Base-by-base conservation (phyloP, 495 filamentous ascomycete species). In the Friedmanniomyces simplex region DNA sequence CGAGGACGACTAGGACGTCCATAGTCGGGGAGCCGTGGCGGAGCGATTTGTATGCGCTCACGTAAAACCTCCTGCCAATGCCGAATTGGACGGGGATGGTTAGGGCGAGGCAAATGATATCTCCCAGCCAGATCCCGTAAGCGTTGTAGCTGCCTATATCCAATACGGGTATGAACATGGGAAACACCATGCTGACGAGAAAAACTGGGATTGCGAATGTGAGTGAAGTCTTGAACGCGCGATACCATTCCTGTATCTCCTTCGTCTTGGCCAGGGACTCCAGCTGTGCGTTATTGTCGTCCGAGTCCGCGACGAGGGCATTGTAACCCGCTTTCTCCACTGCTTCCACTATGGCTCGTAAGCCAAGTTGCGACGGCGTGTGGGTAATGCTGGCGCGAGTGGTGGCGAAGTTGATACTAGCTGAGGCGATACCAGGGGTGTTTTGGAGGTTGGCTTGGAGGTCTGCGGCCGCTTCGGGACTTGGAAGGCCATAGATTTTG, bases 71-170 rank as follows among this genome's bases (percentile, higher is more conserved):
- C 67, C 81, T 87, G 41, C 94, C 94, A 58, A 97, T 88, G 54
- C 94, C 93, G 63, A 99, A 97, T 71, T 99, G 94, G 7, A 99
- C 84, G 43, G 93, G 94, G 52, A 94, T 79, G 2, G 94, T 97
- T 26, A 97, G 78, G 45, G 77, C 50, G 41, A 96, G 69, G 68
- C 90, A 96, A 12, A 93, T 67, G 34, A 96, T 53, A 58, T 97
- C 93, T 50, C 93, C 91, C 14, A 96, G 78, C 64, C 84, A 97
- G 22, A 99, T 70, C 16, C 94, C 94, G 7, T 26, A 83, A 51
- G 11, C 79, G 34, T 76, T 63, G 20, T 87, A 61, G n/a, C 71
- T 71, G 12, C 88, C 89, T 67, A 88, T 86, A 64, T 96, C 87
- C 16, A 93, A 63, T 18, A 71, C 56, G 10, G 65, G 68, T 12